A percentile compares a stretch with the other conserved stretches of the same genome.
Evolutionary conservation across 306 rosid species (phyloP).

Genomic region (Prunus mume): DNA sequence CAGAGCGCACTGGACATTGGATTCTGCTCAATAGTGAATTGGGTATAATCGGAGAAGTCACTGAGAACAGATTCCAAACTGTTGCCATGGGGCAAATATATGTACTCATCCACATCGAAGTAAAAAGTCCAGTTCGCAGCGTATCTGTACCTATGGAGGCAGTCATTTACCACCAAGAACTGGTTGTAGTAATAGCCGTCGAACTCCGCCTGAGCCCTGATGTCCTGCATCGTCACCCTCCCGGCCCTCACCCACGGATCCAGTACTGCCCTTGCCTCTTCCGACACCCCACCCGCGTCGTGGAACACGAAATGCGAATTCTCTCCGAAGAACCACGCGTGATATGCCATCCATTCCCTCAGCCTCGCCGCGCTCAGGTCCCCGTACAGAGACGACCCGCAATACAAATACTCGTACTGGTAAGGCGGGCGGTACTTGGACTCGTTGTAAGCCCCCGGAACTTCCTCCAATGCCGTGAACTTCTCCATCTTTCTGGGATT

Average conservation of each 20-base stretch:
- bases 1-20: constrained; percentile 41
- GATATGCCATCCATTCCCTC: constrained; percentile 46
- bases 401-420: constrained; percentile 34
- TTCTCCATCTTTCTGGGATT: constrained; percentile 33
- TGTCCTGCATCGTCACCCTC: constrained; percentile 33
- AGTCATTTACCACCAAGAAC: constrained; percentile 42
- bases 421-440: constrained; percentile 33
- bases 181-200: constrained; percentile 46
- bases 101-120: constrained; percentile 45
- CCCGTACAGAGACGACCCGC: constrained; percentile 40
- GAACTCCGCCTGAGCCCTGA: constrained; percentile 33
- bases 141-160: constrained; percentile 32
- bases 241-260: constrained; percentile 41
- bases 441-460: constrained; percentile 26
- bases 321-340: constrained; percentile 39
- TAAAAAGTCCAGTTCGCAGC: constrained; percentile 42
- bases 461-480: constrained; percentile 35
- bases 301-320: constrained; percentile 43
- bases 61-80: constrained; percentile 30
- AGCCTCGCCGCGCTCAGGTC: constrained; percentile 33
- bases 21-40: constrained; percentile 42
- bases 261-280: constrained; percentile 34
- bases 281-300: constrained; percentile 40
- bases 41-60: constrained; percentile 30
- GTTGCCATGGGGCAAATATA: constrained; percentile 32